Evolutionary conservation across 208 protist species (phyloP).

Genomic region (Blastocrithidia nonstop): DNA sequence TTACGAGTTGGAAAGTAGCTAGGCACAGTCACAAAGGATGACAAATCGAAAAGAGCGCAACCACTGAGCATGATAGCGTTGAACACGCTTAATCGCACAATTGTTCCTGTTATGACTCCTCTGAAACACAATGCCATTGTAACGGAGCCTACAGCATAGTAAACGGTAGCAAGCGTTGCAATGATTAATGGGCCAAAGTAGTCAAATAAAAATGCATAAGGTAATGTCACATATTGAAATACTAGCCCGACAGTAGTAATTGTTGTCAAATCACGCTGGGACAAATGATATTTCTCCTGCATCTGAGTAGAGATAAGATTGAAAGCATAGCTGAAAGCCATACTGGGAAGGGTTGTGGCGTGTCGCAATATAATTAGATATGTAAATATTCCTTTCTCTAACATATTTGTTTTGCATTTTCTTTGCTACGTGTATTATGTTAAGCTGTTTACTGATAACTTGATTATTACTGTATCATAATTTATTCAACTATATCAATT

Average conservation of each 20-base stretch:
- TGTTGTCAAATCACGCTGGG: conserved; percentile 26
- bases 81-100: conserved; percentile 18
- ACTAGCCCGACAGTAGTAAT: conserved; percentile 28
- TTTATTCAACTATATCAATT: too few species aligned
- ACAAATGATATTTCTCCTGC: conserved; percentile 16
- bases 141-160: conserved; percentile 14
- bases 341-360: too few species aligned
- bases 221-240: conserved; percentile 16
- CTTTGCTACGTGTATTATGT: too few species aligned
- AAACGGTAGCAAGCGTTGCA: conserved; percentile 11
- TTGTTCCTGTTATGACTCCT: conserved; percentile 14
- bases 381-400: too few species aligned
- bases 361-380: too few species aligned
- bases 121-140: conserved; percentile 28
- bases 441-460: too few species aligned
- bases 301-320: conserved; percentile 32
- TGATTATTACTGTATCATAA: too few species aligned
- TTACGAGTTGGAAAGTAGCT: conserved; percentile 27
- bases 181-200: conserved; percentile 25
- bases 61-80: conserved; percentile 22
- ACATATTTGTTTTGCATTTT: too few species aligned
- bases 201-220: conserved; percentile 36
- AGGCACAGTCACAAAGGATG: conserved; percentile 21
- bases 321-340: conserved; percentile 30
- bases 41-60: conserved; percentile 31